Conservation (phyloP, 148 eudicot genomes). For the Rhododendron kiyosumense region DNA sequence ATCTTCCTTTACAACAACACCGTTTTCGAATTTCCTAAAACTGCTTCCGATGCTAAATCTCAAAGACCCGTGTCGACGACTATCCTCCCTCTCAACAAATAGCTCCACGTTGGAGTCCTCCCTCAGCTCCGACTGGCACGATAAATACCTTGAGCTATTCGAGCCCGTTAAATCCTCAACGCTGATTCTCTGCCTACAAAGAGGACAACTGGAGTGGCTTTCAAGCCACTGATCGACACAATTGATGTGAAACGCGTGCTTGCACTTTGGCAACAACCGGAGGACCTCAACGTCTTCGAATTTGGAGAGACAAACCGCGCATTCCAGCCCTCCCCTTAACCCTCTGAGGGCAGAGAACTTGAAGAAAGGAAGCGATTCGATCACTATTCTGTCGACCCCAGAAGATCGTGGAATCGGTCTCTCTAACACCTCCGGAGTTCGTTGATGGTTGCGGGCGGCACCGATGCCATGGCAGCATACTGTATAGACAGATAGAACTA, state of each 20-base stretch:
- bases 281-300: slow-evolving; percentile 60
- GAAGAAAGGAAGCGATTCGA: slow-evolving; percentile 69
- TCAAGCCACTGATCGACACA: slow-evolving; percentile 79
- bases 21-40: slow-evolving; percentile 28
- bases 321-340: slow-evolving; percentile 63
- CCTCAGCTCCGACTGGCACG: slow-evolving; percentile 12
- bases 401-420: slow-evolving; percentile 32
- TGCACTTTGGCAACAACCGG: slow-evolving; percentile 71
- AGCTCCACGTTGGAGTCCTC: slow-evolving; percentile 37
- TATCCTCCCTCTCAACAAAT: slow-evolving; percentile 52
- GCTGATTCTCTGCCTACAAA: slow-evolving; percentile 55
- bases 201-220: slow-evolving; percentile 71
- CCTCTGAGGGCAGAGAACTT: slow-evolving; percentile 61
- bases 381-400: slow-evolving; percentile 49
- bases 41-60: slow-evolving; percentile 46
- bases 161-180: slow-evolving; percentile 38
- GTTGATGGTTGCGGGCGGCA: neutral
- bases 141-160: slow-evolving; percentile 33
- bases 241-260: slow-evolving; percentile 66
- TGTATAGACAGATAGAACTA: slow-evolving; percentile 45
- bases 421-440: slow-evolving; percentile 14
- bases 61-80: slow-evolving; percentile 22
- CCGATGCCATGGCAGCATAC: slow-evolving; percentile 27
- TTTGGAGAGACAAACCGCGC: slow-evolving; percentile 62
- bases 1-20: slow-evolving; percentile 29